Evolutionary conservation across 2,329 filamentous ascomycete genomes (phyloP).

Genomic region (Hymenoscyphus repandus): DNA sequence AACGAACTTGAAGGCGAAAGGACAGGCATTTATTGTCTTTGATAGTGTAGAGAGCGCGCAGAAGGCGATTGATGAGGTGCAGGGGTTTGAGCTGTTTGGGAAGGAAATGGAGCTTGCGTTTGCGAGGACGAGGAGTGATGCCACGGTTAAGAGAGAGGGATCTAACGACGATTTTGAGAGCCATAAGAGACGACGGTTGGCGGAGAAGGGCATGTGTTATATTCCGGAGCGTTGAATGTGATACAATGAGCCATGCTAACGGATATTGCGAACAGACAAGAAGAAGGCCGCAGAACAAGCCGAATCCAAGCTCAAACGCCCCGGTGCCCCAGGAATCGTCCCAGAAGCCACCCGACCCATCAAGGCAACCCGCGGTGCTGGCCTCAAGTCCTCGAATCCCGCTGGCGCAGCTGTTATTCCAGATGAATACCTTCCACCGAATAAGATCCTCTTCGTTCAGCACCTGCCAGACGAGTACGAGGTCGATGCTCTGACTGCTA

Average conservation of each 20-base stretch:
- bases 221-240: neutral
- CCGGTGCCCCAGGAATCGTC: constrained; percentile 34
- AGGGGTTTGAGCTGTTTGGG: constrained; percentile 89
- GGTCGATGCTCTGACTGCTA: constrained; percentile 68
- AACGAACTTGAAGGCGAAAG: constrained; percentile 85
- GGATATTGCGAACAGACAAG: constrained; percentile 41
- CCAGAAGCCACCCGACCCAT: constrained; percentile 48
- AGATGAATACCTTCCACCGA: constrained; percentile 96
- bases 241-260: too few species aligned
- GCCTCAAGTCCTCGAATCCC: constrained; percentile 70
- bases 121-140: constrained; percentile 81
- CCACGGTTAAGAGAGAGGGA: constrained; percentile 71
- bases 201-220: constrained; percentile 71
- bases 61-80: constrained; percentile 78
- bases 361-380: constrained; percentile 66
- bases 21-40: constrained; percentile 93
- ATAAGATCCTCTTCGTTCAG: constrained; percentile 93
- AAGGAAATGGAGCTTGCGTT: constrained; percentile 84
- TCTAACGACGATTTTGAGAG: constrained; percentile 75
- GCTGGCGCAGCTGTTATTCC: constrained; percentile 70
- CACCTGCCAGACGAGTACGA: constrained; percentile 85
- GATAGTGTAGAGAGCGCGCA: constrained; percentile 73
- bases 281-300: constrained; percentile 80
- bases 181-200: constrained; percentile 78
- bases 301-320: constrained; percentile 70